Evolutionary conservation across 1,139 yeast species (phyloP).

Genomic region (Saccharomycopsis hybrid): DNA sequence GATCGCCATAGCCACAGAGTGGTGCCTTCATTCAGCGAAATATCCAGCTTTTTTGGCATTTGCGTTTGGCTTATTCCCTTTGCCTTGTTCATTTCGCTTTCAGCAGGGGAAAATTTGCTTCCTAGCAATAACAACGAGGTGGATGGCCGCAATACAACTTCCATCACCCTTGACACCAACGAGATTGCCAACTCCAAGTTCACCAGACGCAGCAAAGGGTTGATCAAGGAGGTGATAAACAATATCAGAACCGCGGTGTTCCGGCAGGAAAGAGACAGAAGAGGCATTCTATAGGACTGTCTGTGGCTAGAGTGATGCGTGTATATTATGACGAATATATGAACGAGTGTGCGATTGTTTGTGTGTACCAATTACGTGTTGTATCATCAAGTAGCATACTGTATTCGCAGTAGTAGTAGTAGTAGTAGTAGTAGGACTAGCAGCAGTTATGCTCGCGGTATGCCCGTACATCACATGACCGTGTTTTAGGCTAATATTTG

Average conservation of each 20-base stretch:
- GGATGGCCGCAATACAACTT: slow-evolving; percentile 9
- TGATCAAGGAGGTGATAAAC: slow-evolving; percentile 19
- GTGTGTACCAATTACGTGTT: no score
- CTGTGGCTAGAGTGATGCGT: no score
- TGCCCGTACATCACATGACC: no score
- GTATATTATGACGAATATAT: no score
- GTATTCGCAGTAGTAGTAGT: no score
- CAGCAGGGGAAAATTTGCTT: slow-evolving; percentile 85
- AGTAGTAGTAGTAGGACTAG: no score
- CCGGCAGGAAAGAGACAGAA: not conserved
- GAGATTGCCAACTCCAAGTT: not conserved
- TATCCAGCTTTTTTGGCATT: slow-evolving; percentile 88
- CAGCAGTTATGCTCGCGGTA: no score
- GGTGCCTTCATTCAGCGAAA: slow-evolving; percentile 75
- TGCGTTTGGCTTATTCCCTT: slow-evolving; percentile 95
- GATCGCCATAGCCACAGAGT: slow-evolving; percentile 46
- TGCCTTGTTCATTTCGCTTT: slow-evolving; percentile 81
- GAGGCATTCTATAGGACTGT: not conserved
- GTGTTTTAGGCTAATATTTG: no score
- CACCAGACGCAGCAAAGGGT: slow-evolving; percentile 18
- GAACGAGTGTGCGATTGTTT: no score
- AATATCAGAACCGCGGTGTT: slow-evolving; percentile 3
- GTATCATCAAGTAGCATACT: no score
- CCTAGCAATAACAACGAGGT: slow-evolving; percentile 43
- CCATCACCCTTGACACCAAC: slow-evolving; percentile 12